Conservation (phyloP, 2,329 filamentous ascomycete species). For the Ophiostoma triangulosporum region DNA sequence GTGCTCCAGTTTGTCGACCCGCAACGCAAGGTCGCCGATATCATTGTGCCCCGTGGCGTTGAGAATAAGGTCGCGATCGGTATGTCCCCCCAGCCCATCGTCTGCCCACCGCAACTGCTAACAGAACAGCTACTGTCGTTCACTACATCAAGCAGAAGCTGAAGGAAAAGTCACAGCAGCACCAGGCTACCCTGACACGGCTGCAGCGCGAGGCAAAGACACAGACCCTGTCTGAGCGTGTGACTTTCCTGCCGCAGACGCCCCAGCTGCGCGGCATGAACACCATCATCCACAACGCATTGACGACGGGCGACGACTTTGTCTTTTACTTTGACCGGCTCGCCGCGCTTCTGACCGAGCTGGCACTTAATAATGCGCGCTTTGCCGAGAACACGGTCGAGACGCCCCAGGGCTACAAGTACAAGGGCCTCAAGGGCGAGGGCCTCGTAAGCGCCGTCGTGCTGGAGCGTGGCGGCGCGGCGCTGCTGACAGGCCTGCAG, state of each 20-base stretch:
- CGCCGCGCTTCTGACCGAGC: slow-evolving; percentile 70
- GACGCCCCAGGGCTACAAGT: slow-evolving; percentile 57
- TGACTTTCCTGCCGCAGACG: slow-evolving; percentile 61
- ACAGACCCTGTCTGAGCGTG: slow-evolving; percentile 59
- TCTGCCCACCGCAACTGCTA: not conserved
- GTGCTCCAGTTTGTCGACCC: slow-evolving; percentile 60
- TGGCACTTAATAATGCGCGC: slow-evolving; percentile 63
- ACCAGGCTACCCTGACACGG: slow-evolving; percentile 64
- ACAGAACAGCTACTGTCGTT: slow-evolving; percentile 62
- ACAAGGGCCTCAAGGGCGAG: slow-evolving; percentile 55
- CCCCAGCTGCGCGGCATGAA: slow-evolving; percentile 78
- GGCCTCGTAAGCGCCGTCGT: slow-evolving; percentile 77
- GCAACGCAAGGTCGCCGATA: slow-evolving; percentile 80
- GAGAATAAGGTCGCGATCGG: slow-evolving; percentile 87
- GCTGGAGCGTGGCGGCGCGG: slow-evolving; percentile 76
- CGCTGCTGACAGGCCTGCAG: slow-evolving; percentile 75
- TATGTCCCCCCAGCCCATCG: slow-evolving; percentile 24
- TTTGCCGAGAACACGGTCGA: slow-evolving; percentile 51
- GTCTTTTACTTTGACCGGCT: slow-evolving; percentile 95
- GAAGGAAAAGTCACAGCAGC: slow-evolving; percentile 69
- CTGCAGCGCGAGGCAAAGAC: slow-evolving; percentile 61
- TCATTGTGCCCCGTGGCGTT: slow-evolving; percentile 89
- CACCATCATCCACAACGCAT: slow-evolving; percentile 73
- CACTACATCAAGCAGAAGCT: slow-evolving; percentile 85
- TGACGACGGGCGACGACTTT: slow-evolving; percentile 74